Evolutionary conservation across 371 early-diverging fungal genomes (phyloP).

Genomic region (Haplosporangium sp.): DNA sequence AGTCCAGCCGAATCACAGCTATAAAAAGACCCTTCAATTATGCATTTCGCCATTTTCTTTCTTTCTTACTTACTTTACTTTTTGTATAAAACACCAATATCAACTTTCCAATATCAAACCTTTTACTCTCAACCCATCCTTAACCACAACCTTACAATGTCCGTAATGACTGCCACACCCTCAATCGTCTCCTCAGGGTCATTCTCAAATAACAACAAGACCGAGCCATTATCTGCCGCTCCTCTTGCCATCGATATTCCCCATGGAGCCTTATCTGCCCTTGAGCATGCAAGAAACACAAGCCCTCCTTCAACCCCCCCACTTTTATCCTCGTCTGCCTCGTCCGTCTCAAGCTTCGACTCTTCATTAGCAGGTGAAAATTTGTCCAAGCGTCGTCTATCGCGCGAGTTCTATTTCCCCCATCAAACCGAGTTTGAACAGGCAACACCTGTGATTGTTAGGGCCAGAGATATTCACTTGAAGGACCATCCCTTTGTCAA

Average conservation of each 20-base stretch:
- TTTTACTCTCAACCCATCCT: not conserved
- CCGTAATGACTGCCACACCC: slow-evolving; percentile 2
- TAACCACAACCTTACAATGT: not conserved
- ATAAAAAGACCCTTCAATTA: not conserved
- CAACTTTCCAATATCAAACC: not conserved
- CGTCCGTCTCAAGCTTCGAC: slow-evolving; percentile 50
- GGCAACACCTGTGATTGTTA: slow-evolving; percentile 18
- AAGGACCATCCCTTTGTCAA: slow-evolving; percentile 38
- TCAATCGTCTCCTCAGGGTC: slow-evolving; percentile 25
- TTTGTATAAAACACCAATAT: not conserved
- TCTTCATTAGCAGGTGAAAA: slow-evolving; percentile 5
- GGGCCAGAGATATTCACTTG: slow-evolving; percentile 32
- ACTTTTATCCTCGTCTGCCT: slow-evolving; percentile 59
- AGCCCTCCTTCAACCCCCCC: slow-evolving; percentile 60
- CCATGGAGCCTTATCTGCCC: slow-evolving; percentile 8
- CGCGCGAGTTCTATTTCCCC: slow-evolving; percentile 49
- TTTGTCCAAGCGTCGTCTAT: slow-evolving; percentile 19
- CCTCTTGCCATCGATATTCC: slow-evolving; percentile 37
- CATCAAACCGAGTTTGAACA: slow-evolving; percentile 30
- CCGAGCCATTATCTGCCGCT: slow-evolving; percentile 13
- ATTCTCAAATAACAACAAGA: slow-evolving; percentile 22
- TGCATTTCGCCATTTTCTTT: not conserved
- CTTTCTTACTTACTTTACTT: not conserved
- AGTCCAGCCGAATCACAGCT: not conserved
- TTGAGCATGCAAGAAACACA: slow-evolving; percentile 17